Percentiles rank a stretch among this genome's conserved stretches.
phyloP scores from a whole-genome alignment of 352 stramenopile genomes.

The Phytophthora cactorum region DNA sequence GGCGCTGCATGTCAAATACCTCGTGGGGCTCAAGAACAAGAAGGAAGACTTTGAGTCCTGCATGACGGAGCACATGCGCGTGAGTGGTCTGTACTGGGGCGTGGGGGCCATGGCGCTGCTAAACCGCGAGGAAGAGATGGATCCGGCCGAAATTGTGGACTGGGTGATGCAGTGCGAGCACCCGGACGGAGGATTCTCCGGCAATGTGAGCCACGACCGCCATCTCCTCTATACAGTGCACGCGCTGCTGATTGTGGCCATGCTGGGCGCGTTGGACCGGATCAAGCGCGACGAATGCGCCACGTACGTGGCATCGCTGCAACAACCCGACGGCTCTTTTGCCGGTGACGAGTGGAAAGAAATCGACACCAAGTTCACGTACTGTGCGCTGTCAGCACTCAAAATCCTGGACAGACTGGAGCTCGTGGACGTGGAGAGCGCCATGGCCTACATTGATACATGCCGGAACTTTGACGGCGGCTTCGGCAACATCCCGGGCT shows the following conservation, averaged over 20 bases:
- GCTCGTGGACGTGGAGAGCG: slow-evolving; percentile 88
- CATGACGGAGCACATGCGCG: slow-evolving; percentile 97
- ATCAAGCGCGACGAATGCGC: slow-evolving; percentile 86
- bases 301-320: slow-evolving; percentile 88
- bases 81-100: slow-evolving; percentile 99
- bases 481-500: slow-evolving; percentile 91
- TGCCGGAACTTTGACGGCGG: slow-evolving; percentile 98
- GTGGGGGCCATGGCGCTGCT: slow-evolving; percentile 95
- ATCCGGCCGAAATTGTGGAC: slow-evolving; percentile 88
- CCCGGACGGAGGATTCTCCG: slow-evolving; percentile 93
- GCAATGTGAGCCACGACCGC: slow-evolving; percentile 96
- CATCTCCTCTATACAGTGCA: slow-evolving; percentile 98
- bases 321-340: slow-evolving; percentile 98
- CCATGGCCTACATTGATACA: slow-evolving; percentile 93
- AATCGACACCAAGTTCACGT: slow-evolving; percentile 99
- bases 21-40: slow-evolving; percentile 82
- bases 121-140: slow-evolving; percentile 85
- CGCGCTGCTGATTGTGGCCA: slow-evolving; percentile 97
- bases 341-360: slow-evolving; percentile 97
- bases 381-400: slow-evolving; percentile 97
- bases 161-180: slow-evolving; percentile 97
- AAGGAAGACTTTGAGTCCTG: slow-evolving; percentile 92
- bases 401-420: slow-evolving; percentile 92
- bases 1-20: slow-evolving; percentile 80
- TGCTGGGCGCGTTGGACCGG: slow-evolving; percentile 88